phyloP scores from a whole-genome alignment of 192 early-diverging fungal genomes.

The Coemansia aciculifera region DNA sequence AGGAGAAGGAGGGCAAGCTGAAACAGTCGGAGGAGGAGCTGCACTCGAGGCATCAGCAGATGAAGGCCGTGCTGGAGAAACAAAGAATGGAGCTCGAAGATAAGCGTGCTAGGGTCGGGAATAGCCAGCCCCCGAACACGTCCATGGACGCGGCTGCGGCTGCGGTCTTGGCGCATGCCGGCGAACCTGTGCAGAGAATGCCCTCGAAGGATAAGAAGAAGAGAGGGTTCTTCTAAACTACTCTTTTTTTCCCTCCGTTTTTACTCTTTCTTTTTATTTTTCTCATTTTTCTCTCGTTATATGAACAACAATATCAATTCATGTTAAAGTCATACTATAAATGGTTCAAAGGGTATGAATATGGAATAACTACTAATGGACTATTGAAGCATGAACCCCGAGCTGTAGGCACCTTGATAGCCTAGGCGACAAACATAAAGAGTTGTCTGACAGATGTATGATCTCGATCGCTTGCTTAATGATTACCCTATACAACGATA shows the following conservation, averaged over 20 bases:
- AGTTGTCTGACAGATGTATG: too few relatives aligned
- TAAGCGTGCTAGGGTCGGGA: constrained; percentile 78
- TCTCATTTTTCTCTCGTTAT: background rate
- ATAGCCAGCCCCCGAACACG: background rate
- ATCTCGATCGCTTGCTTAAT: too few relatives aligned
- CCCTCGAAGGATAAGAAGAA: constrained; percentile 50
- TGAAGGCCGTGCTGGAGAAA: constrained; percentile 94
- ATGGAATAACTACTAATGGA: too few relatives aligned
- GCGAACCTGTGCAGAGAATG: constrained; percentile 16
- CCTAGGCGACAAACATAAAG: too few relatives aligned
- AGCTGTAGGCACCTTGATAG: too few relatives aligned
- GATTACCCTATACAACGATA: too few relatives aligned
- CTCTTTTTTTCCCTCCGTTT: background rate
- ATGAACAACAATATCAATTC: background rate
- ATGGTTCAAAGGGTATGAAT: background rate
- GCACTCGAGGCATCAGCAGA: constrained; percentile 92
- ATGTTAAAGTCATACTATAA: background rate
- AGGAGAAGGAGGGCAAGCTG: constrained; percentile 96
- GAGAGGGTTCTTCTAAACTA: constrained; percentile 40
- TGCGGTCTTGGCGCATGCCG: background rate
- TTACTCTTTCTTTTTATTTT: constrained; percentile 3
- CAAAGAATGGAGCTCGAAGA: constrained; percentile 92
- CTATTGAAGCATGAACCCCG: too few relatives aligned
- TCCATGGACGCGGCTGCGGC: background rate
- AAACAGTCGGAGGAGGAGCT: constrained; percentile 95